Evolutionary conservation across 257 asterid species (phyloP).

Genomic region (Capsicum baccatum): DNA sequence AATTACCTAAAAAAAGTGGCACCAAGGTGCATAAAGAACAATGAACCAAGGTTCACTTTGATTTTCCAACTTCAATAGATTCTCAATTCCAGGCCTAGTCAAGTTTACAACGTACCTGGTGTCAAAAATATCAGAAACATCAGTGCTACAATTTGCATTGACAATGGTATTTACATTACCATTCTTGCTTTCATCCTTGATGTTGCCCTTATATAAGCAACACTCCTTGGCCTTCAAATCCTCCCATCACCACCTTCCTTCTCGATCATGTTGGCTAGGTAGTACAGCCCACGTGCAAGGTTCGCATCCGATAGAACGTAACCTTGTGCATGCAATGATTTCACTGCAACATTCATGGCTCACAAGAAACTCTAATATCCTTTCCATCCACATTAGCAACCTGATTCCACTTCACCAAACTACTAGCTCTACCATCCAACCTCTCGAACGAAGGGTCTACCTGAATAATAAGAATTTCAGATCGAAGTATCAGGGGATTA

Average conservation of each 20-base stretch:
- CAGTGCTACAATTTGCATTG: not conserved
- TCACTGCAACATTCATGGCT: conserved; percentile 80
- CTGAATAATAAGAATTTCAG: conserved; percentile 77
- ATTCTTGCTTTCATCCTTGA: conserved; percentile 53
- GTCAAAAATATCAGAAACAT: no score
- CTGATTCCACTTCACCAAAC: conserved; percentile 92
- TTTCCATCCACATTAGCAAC: conserved; percentile 70
- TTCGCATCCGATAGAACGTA: conserved; percentile 83
- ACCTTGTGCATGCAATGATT: conserved; percentile 69
- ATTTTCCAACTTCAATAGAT: no score
- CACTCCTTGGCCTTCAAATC: conserved; percentile 93
- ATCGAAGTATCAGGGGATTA: conserved; percentile 84
- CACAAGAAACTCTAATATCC: conserved; percentile 70
- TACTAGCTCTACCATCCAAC: conserved; percentile 71
- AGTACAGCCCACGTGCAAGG: conserved; percentile 85
- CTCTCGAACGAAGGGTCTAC: conserved; percentile 88
- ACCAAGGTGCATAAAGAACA: no score
- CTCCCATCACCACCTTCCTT: conserved; percentile 99
- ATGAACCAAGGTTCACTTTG: no score
- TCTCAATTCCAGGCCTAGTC: no score
- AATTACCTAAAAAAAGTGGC: no score
- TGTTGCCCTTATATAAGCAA: conserved; percentile 83
- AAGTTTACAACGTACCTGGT: no score
- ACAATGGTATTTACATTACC: conserved; percentile 31
- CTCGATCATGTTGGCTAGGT: conserved; percentile 88